Evolutionary conservation across 805 yeast species (phyloP), one percentile per base, ranked within the genome.

Genomic region (Cyberlindnera xylosilytica): DNA sequence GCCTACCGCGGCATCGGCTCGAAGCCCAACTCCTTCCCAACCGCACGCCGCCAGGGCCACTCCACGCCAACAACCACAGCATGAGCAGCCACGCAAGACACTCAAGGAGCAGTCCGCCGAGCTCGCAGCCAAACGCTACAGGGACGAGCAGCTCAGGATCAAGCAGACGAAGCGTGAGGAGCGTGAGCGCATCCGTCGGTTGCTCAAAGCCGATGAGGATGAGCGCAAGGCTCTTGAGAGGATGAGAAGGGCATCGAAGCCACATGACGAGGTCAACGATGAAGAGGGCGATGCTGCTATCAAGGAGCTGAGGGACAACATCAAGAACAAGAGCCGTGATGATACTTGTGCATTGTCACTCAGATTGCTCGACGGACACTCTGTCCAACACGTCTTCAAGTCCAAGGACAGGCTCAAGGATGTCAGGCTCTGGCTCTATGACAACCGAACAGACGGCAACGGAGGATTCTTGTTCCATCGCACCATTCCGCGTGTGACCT

Each of bases 351-450:
- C 69, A 0, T 61, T 83, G 11, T 73, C 78, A n/a, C 68, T 87
- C 11, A 76, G 85, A 51, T 65, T 84, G 29, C 71, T 87, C 36
- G 84, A 87, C 61, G 91, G 95, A 0, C 65, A 69, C 11, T 66
- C 83, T 1, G 43, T 83, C 4, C 73, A 70, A 41, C 71, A 76
- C 36, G 67, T 67, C 18, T 86, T 87, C 51, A 45, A 55, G 1
- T 60, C 73, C 1, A 44, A 51, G 2, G 68, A 72, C 10, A 74
- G 76, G 1, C 65, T 87, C 28, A 63, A 64, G 16, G 73, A 71
- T 35, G 89, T 87, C 3, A 68, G 96, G 40, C 62, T 60, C 16
- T 81, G 83, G 79, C 62, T 85, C 9, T 81, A 80, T 44, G 52
- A 49, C 4, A 69, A 72, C 40, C 59, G 85, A 60, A 69, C 76